Evolutionary conservation across 2,329 filamentous ascomycete genomes (phyloP).

Genomic region (Penicillium corylophilum): DNA sequence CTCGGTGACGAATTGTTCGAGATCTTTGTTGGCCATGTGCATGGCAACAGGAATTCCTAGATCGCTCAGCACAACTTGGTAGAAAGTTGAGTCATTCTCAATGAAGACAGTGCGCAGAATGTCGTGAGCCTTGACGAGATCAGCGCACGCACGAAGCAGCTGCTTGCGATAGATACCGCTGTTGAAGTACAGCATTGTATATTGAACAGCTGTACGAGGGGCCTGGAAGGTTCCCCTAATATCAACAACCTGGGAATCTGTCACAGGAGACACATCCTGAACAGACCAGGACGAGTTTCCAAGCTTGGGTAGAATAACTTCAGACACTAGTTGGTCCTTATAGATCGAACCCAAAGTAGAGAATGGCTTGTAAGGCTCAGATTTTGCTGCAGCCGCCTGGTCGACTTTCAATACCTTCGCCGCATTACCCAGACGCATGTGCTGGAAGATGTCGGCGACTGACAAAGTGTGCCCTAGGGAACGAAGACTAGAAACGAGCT

Average conservation of each 20-base stretch:
- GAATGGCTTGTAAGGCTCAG: constrained; percentile 48
- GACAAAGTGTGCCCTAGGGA: constrained; percentile 44
- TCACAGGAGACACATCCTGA: constrained; percentile 56
- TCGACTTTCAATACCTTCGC: constrained; percentile 50
- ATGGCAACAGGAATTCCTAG: constrained; percentile 48
- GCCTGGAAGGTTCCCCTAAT: constrained; percentile 57
- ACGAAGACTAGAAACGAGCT: constrained; percentile 49
- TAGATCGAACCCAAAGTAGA: constrained; percentile 46
- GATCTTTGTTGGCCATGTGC: constrained; percentile 48
- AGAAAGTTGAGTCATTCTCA: constrained; percentile 47
- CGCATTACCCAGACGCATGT: constrained; percentile 52
- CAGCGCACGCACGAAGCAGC: constrained; percentile 41
- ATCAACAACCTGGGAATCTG: constrained; percentile 60
- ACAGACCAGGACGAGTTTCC: constrained; percentile 50
- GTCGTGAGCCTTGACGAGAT: constrained; percentile 59
- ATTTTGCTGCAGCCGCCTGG: constrained; percentile 19
- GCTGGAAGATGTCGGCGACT: constrained; percentile 52
- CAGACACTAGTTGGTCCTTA: constrained; percentile 44
- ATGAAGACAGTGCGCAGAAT: constrained; percentile 65
- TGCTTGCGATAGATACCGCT: constrained; percentile 46
- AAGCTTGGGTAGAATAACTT: constrained; percentile 51
- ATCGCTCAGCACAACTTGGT: constrained; percentile 56
- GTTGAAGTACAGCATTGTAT: constrained; percentile 62
- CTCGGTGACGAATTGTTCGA: constrained; percentile 50
- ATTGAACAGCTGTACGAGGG: constrained; percentile 62